These are phyloP conservation scores for Plantago coronopus DNA, from an alignment of 305 asterid species.

Conservation along the genomic window DNA sequence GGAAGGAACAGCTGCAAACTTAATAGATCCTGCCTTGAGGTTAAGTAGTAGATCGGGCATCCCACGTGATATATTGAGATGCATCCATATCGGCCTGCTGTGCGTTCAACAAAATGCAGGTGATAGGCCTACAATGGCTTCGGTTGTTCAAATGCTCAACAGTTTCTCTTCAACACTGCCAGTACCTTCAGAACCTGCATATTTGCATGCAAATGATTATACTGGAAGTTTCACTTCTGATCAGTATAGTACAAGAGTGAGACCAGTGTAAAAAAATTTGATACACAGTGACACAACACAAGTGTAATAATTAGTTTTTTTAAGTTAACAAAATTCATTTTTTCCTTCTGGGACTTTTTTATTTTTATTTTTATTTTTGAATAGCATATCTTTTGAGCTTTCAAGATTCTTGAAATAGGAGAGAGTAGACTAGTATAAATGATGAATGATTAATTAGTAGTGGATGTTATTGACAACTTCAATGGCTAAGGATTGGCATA, in stretches of 20 bases:
- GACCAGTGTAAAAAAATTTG: too few species aligned
- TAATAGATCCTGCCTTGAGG: slow-evolving; percentile 31
- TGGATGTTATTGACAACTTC: too few species aligned
- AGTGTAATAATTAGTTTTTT: too few species aligned
- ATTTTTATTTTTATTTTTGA: too few species aligned
- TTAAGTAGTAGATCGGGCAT: slow-evolving; percentile 1
- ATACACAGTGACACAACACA: too few species aligned
- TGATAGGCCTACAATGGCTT: slow-evolving; percentile 40
- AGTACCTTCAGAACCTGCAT: slow-evolving; percentile 33
- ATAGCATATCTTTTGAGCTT: too few species aligned
- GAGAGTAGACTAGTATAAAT: too few species aligned
- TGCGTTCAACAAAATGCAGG: slow-evolving; percentile 40
- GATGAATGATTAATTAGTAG: too few species aligned
- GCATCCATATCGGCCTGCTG: slow-evolving; percentile 42
- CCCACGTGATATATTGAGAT: slow-evolving; percentile 31
- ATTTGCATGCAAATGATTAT: slow-evolving; percentile 19
- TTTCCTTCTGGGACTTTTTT: too few species aligned
- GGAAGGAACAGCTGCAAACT: slow-evolving; percentile 22
- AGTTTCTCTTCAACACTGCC: slow-evolving; percentile 31
- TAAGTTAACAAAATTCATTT: too few species aligned
- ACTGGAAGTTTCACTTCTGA: slow-evolving; percentile 5
- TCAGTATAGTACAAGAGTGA: not conserved
- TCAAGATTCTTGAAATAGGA: too few species aligned
- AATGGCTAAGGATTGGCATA: too few species aligned
- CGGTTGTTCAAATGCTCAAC: slow-evolving; percentile 35